phyloP scores from a whole-genome alignment of 345 rosid species.

The Ceriops tagal region DNA sequence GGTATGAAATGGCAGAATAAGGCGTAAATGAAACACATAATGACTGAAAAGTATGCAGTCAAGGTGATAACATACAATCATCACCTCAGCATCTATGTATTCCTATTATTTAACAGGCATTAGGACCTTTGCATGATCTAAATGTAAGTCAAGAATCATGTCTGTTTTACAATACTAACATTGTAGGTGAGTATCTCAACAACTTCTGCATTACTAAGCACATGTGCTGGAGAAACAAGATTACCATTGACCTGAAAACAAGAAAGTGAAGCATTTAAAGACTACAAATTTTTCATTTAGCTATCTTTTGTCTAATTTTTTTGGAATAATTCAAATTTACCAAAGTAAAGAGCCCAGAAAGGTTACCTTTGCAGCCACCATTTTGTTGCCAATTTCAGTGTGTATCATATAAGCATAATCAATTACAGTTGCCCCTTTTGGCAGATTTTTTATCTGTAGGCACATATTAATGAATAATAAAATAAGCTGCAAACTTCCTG shows the following conservation, averaged over 20 bases:
- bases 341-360: constrained; percentile 11
- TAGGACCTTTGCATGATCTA: too few relatives aligned
- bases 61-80: too few relatives aligned
- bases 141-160: neutral
- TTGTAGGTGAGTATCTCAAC: constrained; percentile 92
- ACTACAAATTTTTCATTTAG: neutral
- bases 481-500: constrained; percentile 9
- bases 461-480: constrained; percentile 18
- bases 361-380: constrained; percentile 94
- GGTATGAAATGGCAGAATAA: too few relatives aligned
- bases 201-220: constrained; percentile 93
- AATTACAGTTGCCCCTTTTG: constrained; percentile 87
- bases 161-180: constrained; percentile 44
- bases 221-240: constrained; percentile 77
- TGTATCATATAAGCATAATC: constrained; percentile 98
- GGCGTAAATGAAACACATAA: neutral
- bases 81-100: too few relatives aligned
- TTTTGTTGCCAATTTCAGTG: constrained; percentile 95
- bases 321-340: neutral
- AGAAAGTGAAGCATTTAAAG: constrained; percentile 19
- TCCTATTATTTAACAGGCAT: too few relatives aligned
- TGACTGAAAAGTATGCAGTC: too few relatives aligned
- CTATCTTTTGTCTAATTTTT: neutral
- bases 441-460: constrained; percentile 83
- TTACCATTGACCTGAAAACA: constrained; percentile 89